Percentiles rank a stretch among this genome's conserved stretches.
phyloP scores from a whole-genome alignment of 805 yeast species.

The Wickerhamomyces bovis region DNA sequence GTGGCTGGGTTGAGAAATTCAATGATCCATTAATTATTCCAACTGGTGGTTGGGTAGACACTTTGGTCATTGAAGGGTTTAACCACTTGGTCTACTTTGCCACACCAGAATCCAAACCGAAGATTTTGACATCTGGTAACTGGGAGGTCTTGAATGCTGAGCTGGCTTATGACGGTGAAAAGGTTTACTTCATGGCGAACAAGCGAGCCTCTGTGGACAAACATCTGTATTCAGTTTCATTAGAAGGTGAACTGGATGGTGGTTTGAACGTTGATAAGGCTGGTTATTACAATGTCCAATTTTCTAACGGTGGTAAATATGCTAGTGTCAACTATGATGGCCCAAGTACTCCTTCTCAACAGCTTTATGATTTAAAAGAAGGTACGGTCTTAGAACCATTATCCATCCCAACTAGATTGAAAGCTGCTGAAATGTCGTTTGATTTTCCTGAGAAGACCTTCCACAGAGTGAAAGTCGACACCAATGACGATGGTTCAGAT shows the following conservation, averaged over 20 bases:
- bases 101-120: slow-evolving; percentile 52
- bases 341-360: slow-evolving; percentile 73
- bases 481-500: slow-evolving; percentile 37
- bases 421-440: slow-evolving; percentile 26
- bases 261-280: slow-evolving; percentile 46
- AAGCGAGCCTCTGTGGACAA: slow-evolving; percentile 40
- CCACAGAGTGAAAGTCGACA: slow-evolving; percentile 40
- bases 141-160: slow-evolving; percentile 85
- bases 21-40: slow-evolving; percentile 55
- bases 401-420: slow-evolving; percentile 7
- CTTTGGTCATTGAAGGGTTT: slow-evolving; percentile 55
- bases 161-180: slow-evolving; percentile 42
- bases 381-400: slow-evolving; percentile 1
- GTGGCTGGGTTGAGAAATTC: slow-evolving; percentile 74
- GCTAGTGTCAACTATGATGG: slow-evolving; percentile 63
- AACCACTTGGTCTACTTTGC: slow-evolving; percentile 79
- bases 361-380: slow-evolving; percentile 45
- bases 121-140: slow-evolving; percentile 60
- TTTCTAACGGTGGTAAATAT: slow-evolving; percentile 69
- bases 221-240: slow-evolving; percentile 17
- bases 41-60: slow-evolving; percentile 73
- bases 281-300: slow-evolving; percentile 63
- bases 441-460: slow-evolving; percentile 49
- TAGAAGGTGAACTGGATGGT: slow-evolving; percentile 28
- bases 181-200: slow-evolving; percentile 61